Evolutionary conservation across 2,329 filamentous ascomycete species (phyloP).

Genomic region (Acrocalymma vagum): DNA sequence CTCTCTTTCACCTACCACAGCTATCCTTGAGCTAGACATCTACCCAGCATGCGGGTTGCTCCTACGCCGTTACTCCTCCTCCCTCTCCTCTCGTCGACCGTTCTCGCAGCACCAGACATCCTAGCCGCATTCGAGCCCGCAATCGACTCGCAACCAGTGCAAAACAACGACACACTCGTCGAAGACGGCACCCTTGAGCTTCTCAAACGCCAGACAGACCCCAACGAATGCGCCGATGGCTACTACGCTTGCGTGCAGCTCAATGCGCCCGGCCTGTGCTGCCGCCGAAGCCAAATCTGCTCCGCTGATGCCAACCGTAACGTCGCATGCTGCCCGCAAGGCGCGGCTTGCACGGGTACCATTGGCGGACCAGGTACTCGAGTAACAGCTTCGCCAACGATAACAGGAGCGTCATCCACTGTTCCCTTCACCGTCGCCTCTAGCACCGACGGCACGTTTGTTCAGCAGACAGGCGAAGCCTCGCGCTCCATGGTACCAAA

Average conservation of each 20-base stretch:
- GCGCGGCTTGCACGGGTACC: slow-evolving; percentile 66
- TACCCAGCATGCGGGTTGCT: slow-evolving; percentile 36
- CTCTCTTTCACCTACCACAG: slow-evolving; percentile 6
- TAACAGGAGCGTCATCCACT: slow-evolving; percentile 22
- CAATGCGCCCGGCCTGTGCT: slow-evolving; percentile 64
- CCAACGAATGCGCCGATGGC: slow-evolving; percentile 57
- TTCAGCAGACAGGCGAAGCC: slow-evolving; percentile 27
- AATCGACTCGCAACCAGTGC: slow-evolving; percentile 27
- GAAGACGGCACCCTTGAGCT: slow-evolving; percentile 33
- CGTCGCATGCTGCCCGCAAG: slow-evolving; percentile 68
- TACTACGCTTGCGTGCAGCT: slow-evolving; percentile 63
- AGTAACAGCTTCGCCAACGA: slow-evolving; percentile 26
- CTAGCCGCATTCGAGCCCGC: slow-evolving; percentile 42
- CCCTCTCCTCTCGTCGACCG: slow-evolving; percentile 36
- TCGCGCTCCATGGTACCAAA: slow-evolving; percentile 55
- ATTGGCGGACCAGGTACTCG: slow-evolving; percentile 39
- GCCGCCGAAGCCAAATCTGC: slow-evolving; percentile 61
- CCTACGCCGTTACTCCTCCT: slow-evolving; percentile 34
- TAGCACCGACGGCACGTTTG: slow-evolving; percentile 26
- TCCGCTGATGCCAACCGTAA: slow-evolving; percentile 64
- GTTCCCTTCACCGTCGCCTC: slow-evolving; percentile 27
- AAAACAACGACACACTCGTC: slow-evolving; percentile 33
- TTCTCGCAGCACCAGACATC: slow-evolving; percentile 36
- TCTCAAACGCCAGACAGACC: slow-evolving; percentile 47
- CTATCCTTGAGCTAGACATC: slow-evolving; percentile 2